Conservation (phyloP, 2,329 filamentous ascomycete genomes). For the Orbilia oligospora region DNA sequence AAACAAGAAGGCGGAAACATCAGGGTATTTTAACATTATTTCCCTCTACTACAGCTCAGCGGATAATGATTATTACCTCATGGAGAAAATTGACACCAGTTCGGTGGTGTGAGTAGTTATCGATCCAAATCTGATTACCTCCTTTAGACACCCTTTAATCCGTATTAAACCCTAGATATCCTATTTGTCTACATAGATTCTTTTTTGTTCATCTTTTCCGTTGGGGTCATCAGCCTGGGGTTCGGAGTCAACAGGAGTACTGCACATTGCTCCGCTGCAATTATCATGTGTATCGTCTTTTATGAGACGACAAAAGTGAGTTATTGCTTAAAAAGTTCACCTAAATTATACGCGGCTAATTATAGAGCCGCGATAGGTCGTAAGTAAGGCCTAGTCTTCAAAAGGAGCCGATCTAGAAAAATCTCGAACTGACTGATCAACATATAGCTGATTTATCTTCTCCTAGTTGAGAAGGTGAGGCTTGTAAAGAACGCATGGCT, state of each 20-base stretch:
- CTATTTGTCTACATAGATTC: slow-evolving; percentile 74
- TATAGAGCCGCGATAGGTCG: slow-evolving; percentile 10
- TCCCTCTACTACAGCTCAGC: slow-evolving; percentile 11
- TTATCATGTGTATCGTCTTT: slow-evolving; percentile 73
- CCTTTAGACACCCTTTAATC: background rate
- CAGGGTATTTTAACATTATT: background rate
- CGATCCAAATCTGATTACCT: background rate
- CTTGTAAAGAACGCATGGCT: slow-evolving; percentile 72
- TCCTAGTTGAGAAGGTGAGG: slow-evolving; percentile 74
- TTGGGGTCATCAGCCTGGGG: slow-evolving; percentile 72
- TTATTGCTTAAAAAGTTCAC: slow-evolving; percentile 10
- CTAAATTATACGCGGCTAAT: background rate
- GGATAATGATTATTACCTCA: slow-evolving; percentile 25
- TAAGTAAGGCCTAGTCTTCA: slow-evolving; percentile 58
- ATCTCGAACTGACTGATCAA: background rate
- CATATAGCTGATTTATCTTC: slow-evolving; percentile 73
- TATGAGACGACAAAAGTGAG: slow-evolving; percentile 75
- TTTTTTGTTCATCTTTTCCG: slow-evolving; percentile 73
- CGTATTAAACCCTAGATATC: slow-evolving; percentile 69
- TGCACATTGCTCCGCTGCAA: slow-evolving; percentile 72
- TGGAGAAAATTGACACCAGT: slow-evolving; percentile 43
- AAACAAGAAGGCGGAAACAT: background rate
- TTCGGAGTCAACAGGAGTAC: slow-evolving; percentile 71
- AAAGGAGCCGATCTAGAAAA: background rate
- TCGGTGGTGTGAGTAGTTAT: slow-evolving; percentile 31